Base-by-base conservation (phyloP, 768 basidiomycete species). In the Xerocomellus amylosporus region DNA sequence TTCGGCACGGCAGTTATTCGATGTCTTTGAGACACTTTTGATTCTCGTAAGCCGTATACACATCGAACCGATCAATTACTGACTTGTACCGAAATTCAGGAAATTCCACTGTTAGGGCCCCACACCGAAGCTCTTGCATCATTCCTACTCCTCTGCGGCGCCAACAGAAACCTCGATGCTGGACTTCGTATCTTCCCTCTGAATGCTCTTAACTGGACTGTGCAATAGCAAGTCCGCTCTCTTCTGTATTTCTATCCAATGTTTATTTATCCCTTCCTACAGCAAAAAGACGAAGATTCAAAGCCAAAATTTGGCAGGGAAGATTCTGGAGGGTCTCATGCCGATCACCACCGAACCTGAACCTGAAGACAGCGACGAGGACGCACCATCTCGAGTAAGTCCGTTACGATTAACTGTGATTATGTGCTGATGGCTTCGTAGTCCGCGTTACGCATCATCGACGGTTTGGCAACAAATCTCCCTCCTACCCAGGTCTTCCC, bases 231-330 rank as follows among this genome's bases (percentile, higher is more conserved):
- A 63, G 87, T 74, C 8, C 1, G 4, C 19, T 30, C 13, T 42
- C 34, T 17, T 37, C 34, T 10, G 7, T n/a, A 14, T 14, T 12
- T 28, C 36, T 3, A 19, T 26, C 19, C 19, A n/a, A 40, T 49
- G 9, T 28, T 45, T 7, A 51, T 22, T 38, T 46, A 40, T 49
- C 61, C 44, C 15, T 49, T 54, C 14, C 38, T 53, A 60, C 64
- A 95, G 92, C 77, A 99, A 98, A 85, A 98, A 98, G 76, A 87
- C 88, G 46, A 97, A 94, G 73, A 82, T 99, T 36, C 93, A 97
- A 73, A 82, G 82, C 62, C 81, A 93, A 56, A 83, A 84, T 67
- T 79, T 99, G 53, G 93, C 93, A 15, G 82, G 83, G 43, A 80
- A 83, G 26, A 96, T 99, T 67, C 81, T 98, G 54, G 85, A 92